Evolutionary conservation across 805 yeast genomes (phyloP), one percentile per base, ranked within the genome.

Genomic region (Diddensiella transvaalensis): DNA sequence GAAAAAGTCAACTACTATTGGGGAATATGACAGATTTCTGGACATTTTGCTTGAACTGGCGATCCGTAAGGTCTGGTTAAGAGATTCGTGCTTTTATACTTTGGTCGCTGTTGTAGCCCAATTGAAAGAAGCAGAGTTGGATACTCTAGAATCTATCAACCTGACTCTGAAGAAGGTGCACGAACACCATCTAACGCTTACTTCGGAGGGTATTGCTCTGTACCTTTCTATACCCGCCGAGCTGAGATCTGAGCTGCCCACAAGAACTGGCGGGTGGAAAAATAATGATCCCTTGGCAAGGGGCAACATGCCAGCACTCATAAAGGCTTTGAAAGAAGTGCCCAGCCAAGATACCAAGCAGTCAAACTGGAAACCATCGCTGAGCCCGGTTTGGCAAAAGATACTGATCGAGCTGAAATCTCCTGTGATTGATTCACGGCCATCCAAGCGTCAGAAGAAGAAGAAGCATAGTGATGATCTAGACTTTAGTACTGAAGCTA

Each of bases 191-290:
- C 70, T 88, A 48, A 73, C 82, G 2, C 64, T 82, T 46, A 77
- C 96, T 0, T 76, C 85, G 11, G 97, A 90, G 60, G 96, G 96
- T 0, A 68, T 88, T 13, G 83, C 96, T 0, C 65, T 89, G 2
- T 85, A 80, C 60, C 66, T 89, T 38, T 60, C 79, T 3, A 68
- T 83, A 18, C 78, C 82, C 5, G 44, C 42, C 2, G n/a, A 21
- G 46, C 22, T 50, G 37, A n/a, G 42, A 21, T 5, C 36, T 4
- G 8, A 24, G 26, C 26, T 36, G 40, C 48, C 48, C 11, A 51
- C 52, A 17, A 10, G 24, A 4, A 19, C 46, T 22, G 35, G 51
- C 6, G 71, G 63, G 21, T 90, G 96, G 96, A 80, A 80, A 53
- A 65, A 73, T 35, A 80, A 79, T 24, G 82, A 88, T 59, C 97